phyloP scores from a whole-genome alignment of 2,329 filamentous ascomycete genomes.

The Aureobasidium sp. region DNA sequence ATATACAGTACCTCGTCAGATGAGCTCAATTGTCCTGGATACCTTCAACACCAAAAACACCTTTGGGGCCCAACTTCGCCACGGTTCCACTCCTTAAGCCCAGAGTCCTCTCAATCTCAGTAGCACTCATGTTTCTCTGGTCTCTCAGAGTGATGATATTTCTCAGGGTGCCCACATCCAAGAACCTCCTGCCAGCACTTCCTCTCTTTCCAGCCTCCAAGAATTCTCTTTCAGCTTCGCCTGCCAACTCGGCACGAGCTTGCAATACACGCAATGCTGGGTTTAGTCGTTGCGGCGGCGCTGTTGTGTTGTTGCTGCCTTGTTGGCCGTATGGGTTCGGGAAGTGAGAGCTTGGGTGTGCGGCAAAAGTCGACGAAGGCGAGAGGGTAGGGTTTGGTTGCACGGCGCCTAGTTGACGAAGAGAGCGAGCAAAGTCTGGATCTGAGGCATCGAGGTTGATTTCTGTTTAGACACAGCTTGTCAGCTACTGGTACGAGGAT shows the following conservation, averaged over 20 bases:
- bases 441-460: conserved; percentile 56
- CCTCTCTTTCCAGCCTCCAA: conserved; percentile 37
- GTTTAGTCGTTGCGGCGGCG: conserved; percentile 35
- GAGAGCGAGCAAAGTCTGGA: conserved; percentile 69
- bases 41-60: conserved; percentile 25
- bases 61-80: conserved; percentile 25
- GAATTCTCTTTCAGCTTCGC: conserved; percentile 49
- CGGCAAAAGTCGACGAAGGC: conserved; percentile 47
- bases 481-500: neutral
- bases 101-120: conserved; percentile 29
- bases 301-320: conserved; percentile 23
- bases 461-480: conserved; percentile 29
- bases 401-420: conserved; percentile 58
- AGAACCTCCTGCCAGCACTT: conserved; percentile 37
- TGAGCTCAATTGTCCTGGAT: neutral
- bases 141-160: conserved; percentile 27
- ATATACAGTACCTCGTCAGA: neutral
- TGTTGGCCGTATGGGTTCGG: conserved; percentile 21
- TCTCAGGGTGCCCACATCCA: conserved; percentile 39
- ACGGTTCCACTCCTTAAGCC: conserved; percentile 31
- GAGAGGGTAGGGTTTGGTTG: conserved; percentile 52
- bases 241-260: conserved; percentile 44
- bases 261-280: conserved; percentile 49
- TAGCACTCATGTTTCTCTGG: conserved; percentile 24
- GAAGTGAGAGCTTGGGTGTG: conserved; percentile 22